A percentile compares a stretch with the other conserved stretches of the same genome.
Conservation (phyloP, 768 basidiomycete species). For the Mycena pura region DNA sequence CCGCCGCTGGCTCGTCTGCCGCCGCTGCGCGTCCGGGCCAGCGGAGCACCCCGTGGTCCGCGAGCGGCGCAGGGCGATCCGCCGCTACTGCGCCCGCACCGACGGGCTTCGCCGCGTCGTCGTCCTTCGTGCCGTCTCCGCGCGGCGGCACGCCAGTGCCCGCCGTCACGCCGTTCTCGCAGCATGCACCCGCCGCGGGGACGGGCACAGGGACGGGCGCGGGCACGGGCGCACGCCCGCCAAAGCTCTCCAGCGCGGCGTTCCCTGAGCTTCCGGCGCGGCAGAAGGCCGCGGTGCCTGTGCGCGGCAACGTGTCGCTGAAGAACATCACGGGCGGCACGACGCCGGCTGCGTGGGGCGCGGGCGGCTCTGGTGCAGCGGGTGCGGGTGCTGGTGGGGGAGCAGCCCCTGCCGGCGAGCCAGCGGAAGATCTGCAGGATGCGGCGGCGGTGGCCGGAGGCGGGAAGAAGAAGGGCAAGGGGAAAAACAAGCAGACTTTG, state of each 20-base stretch:
- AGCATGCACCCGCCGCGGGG: slow-evolving; percentile 8
- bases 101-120: slow-evolving; percentile 26
- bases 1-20: slow-evolving; percentile 21
- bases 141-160: slow-evolving; percentile 30
- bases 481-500: slow-evolving; percentile 84
- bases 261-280: slow-evolving; percentile 76
- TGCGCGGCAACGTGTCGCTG: slow-evolving; percentile 71
- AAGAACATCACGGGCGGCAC: slow-evolving; percentile 58
- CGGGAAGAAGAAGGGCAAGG: slow-evolving; percentile 78
- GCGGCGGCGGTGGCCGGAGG: slow-evolving; percentile 51
- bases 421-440: slow-evolving; percentile 57
- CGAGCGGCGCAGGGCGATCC: slow-evolving; percentile 38
- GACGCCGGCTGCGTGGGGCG: slow-evolving; percentile 50
- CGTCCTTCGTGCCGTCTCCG: slow-evolving; percentile 36
- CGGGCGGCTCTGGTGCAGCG: slow-evolving; percentile 22
- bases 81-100: slow-evolving; percentile 11
- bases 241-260: slow-evolving; percentile 57
- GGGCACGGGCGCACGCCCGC: too few species aligned
- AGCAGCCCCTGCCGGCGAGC: background rate
- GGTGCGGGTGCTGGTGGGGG: slow-evolving; percentile 10
- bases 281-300: slow-evolving; percentile 49
- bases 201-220: slow-evolving; percentile 30
- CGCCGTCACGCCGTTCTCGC: slow-evolving; percentile 21
- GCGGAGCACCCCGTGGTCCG: slow-evolving; percentile 70
- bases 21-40: slow-evolving; percentile 48